Evolutionary conservation across 768 basidiomycete genomes (phyloP), one percentile per base, ranked within the genome.

Genomic region (Boletellus ananas): DNA sequence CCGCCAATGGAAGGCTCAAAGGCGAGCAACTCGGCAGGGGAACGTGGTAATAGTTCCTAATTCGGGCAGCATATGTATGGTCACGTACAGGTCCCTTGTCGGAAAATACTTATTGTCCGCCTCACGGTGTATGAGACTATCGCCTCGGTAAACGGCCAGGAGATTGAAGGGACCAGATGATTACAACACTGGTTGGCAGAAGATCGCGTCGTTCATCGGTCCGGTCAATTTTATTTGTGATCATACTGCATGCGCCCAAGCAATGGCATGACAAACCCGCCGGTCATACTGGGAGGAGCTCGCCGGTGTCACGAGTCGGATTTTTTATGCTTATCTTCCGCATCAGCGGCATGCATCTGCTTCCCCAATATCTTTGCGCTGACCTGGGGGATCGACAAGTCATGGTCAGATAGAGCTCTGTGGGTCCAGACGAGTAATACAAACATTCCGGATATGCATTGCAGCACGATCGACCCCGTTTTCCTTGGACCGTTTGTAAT

Each of bases 361-460:
- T 83, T 74, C 10, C 84, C 83, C 39, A 90, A 65, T 51, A 90
- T 85, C 69, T 88, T 91, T 52, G 88, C 88, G 65, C 87, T 80
- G 54, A 92, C 84, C 89, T 90, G 60, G 52, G 55, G 55, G 58
- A 54, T 52, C 56, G 36, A 47, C 21, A 36, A 12, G 44, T 51
- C 50, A 49, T 41, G 21, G 48, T 56, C 40, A 55, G 35, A 47
- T 34, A 55, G 58, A 57, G 29, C 9, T 3, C 29, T 10, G 29
- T 57, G 54, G 56, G 31, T 51, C 33, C 55, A 44, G 51, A 49
- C 49, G 40, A 34, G 41, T 27, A 52, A 51, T 64, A 66, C 74
- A 45, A 61, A 90, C 91, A 68, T 91, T 92, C 54, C 90, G 81
- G 52, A 93, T 84, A 65, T 94, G 89, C 62, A 88, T 73, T 12